phyloP scores from a whole-genome alignment of 2,329 filamentous ascomycete genomes.

The Pseudonectria foliicola region DNA sequence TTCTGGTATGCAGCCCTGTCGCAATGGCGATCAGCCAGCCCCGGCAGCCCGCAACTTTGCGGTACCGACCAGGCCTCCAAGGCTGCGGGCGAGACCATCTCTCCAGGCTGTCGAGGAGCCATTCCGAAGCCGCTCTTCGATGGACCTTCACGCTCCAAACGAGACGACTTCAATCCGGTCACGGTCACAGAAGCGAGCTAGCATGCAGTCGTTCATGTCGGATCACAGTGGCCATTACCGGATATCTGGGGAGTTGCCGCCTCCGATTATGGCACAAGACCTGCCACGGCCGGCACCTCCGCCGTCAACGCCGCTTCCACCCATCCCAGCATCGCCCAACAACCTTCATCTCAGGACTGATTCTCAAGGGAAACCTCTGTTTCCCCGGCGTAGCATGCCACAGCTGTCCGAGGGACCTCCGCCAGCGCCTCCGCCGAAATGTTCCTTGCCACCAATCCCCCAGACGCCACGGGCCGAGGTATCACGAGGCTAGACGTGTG shows the following conservation, averaged over 20 bases:
- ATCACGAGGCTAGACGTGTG: constrained; percentile 5
- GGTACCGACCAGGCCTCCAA: constrained; percentile 11
- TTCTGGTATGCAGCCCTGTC: constrained; percentile 26
- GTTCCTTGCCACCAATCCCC: constrained; percentile 48
- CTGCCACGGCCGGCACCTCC: constrained; percentile 22
- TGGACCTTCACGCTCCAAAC: constrained; percentile 23
- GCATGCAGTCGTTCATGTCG: constrained; percentile 22
- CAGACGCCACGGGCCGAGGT: constrained; percentile 14
- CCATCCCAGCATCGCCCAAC: constrained; percentile 22
- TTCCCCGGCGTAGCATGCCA: constrained; percentile 42
- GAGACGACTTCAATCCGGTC: constrained; percentile 13
- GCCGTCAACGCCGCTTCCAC: constrained; percentile 24
- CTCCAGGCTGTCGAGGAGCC: constrained; percentile 11
- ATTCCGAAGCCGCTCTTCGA: constrained; percentile 25
- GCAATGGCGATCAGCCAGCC: constrained; percentile 14
- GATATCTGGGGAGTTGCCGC: constrained; percentile 16
- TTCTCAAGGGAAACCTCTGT: constrained; percentile 14
- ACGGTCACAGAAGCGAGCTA: constrained; percentile 21
- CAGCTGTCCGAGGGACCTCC: constrained; percentile 45
- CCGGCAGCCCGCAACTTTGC: constrained; percentile 8
- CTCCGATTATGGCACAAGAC: constrained; percentile 16
- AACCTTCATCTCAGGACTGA: constrained; percentile 16
- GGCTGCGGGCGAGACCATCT: constrained; percentile 15
- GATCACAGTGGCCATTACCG: constrained; percentile 18
- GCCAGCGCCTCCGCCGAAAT: constrained; percentile 46